Conservation (phyloP, 441 rosid genomes). For the Macaranga tanarius region DNA sequence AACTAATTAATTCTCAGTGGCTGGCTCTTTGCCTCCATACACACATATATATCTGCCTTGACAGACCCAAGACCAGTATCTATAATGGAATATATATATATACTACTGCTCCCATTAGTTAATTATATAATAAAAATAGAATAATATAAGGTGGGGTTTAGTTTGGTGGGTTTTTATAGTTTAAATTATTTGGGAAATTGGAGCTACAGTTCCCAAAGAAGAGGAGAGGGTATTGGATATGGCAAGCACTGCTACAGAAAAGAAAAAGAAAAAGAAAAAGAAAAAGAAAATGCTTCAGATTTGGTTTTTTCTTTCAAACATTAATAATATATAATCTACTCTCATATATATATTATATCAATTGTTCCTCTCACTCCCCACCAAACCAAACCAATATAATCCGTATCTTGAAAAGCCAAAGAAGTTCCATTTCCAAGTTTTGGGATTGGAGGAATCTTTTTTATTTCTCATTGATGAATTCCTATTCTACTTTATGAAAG, state of each 20-base stretch:
- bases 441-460: constrained; percentile 56
- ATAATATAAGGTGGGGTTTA: constrained; percentile 27
- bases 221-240: constrained; percentile 28
- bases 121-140: too few relatives aligned
- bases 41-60: too few relatives aligned
- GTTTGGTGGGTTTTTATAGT: constrained; percentile 17
- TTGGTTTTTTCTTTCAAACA: too few relatives aligned
- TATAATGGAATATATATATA: too few relatives aligned
- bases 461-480: constrained; percentile 17
- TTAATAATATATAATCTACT: too few relatives aligned
- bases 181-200: constrained; percentile 30
- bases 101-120: too few relatives aligned
- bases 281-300: background rate
- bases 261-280: background rate
- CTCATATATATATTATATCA: too few relatives aligned
- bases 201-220: constrained; percentile 47
- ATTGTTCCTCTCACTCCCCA: constrained; percentile 12
- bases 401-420: constrained; percentile 41
- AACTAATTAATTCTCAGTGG: background rate
- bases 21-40: too few relatives aligned
- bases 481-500: constrained; percentile 19
- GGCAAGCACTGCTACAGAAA: constrained; percentile 15
- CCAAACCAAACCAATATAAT: constrained; percentile 17
- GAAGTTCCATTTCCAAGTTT: constrained; percentile 46
- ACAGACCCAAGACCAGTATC: constrained; percentile 2